Base-by-base conservation (phyloP, 2,329 filamentous ascomycete genomes). In the Biscogniauxia sp. region DNA sequence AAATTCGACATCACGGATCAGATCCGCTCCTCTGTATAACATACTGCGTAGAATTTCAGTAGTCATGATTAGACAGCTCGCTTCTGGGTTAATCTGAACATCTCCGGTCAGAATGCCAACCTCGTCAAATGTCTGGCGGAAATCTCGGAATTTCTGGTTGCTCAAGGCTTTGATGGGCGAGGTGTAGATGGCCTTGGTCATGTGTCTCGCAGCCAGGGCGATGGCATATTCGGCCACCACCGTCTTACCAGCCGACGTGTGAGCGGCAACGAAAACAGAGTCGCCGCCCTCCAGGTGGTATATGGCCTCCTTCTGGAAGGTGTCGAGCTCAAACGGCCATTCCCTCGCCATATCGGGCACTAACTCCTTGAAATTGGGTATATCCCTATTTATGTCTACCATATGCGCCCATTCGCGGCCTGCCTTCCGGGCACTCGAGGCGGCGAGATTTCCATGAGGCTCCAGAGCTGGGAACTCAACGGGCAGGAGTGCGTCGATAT, bases 131-230 rank as follows among this genome's bases (percentile, higher is more conserved):
- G 86, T 88, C 59, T 88, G 84, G 60, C 93, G 86, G 74, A 99
- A 99, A 74, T 99, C 95, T 65, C 95, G 87, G 76, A 98, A 99
- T 75, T 99, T 99, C 73, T 99, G 95, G 73, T 99, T 99, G 77
- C 95, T 98, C 60, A 99, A 80, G 2, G 95, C 95, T 75, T 99
- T 99, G 80, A 99, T 99, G 0, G 95, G 95, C 0, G 95, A 98
- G 0, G 95, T 99, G 75, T 99, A 99, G 65, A 99, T 99, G 20
- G 95, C 94, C 75, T 99, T 99, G 8, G 95, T 99, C 94, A 98
- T 98, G 74, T 99, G 95, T 73, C 94, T 96, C n/a, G 92, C 89
- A 28, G 95, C 95, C 61, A 99, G 81, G 6, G 95, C 93, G 74
- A 99, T 98, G 54, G 94, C 95, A 76, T 99, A 99, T 74, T 99